Base-by-base conservation (phyloP, 2,329 filamentous ascomycete species). In the Neofusicoccum sp. region DNA sequence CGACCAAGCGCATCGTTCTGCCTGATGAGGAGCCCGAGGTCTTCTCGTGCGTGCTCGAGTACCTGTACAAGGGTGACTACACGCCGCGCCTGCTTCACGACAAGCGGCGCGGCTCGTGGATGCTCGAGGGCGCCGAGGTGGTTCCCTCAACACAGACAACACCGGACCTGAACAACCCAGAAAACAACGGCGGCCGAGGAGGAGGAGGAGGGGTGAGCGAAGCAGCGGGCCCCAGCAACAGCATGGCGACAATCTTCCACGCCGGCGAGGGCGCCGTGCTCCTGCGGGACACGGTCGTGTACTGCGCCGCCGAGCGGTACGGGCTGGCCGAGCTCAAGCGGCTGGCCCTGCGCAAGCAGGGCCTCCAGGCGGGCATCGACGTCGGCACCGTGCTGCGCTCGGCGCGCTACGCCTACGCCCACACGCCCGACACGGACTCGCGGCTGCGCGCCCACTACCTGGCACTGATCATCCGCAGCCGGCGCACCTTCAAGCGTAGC, bases 401-500 rank as follows among this genome's bases (percentile, higher is more conserved):
- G 72, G 93, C 93, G 69, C 91, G 93, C 78, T 97, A 95, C 82
- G 92, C 93, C 74, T 97, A 98, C 80, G 90, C 90, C 74, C 88
- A 96, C 82, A 97, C 93, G 71, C 92, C 93, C 68, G 91, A 96
- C 81, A 89, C 87, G 70, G 93, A 98, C 81, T 93, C 89, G 73
- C 86, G 89, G 72, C 87, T 98, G 77, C 92, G 93, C 81, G 93
- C 93, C 82, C 92, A 96, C 82, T 97, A 96, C 83, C 88, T 98
- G 76, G 91, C 93, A 75, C 86, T 97, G 78, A 96, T 97, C 79
- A 96, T 97, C 82, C 89, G 93, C 82, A 93, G 90, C 84, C 91
- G 93, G 78, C 92, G 92, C 83, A 96, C 91, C 72, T 97, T 98
- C 79, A 97, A 96, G 88, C 88, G 90, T 79, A 96, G 92, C 82